Base-by-base conservation (phyloP, 345 rosid species). In the Zanthoxylum bungeanum region DNA sequence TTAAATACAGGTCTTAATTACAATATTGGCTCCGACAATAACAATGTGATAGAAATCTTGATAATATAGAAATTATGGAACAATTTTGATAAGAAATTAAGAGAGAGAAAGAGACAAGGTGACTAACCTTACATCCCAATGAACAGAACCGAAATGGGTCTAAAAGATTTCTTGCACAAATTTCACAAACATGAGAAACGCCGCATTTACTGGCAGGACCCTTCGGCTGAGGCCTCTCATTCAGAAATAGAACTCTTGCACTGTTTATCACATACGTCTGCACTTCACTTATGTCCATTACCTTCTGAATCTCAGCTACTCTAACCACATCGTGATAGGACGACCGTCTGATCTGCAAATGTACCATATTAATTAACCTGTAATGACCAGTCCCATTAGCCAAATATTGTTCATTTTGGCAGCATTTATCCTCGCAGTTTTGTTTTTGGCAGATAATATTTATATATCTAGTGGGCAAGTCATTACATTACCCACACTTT, bases 231-330 rank as follows among this genome's bases (percentile, higher is more conserved):
- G 85, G 85, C 36, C 85, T 78, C 66, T 76, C 78, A 8, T 81
- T 78, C 0, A 81, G 68, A 49, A 81, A 81, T 4, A 81, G 57
- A 52, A 81, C 85, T 66, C 75, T 73, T 0, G 82, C 82, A 70
- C 85, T 81, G 74, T 81, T 81, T 24, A 81, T 81, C 53, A 78
- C 80, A 55, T 81, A 81, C 3, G 85, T 78, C 34, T 81, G 85
- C 5, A 81, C 76, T 40, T 75, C 85, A 66, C 80, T 73, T 17
- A 76, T 76, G 71, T 81, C 82, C 37, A 78, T 11, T 30, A 71
- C 31, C 61, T 76, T 76, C n/a, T 79, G 78, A 33, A 82, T 68
- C 58, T 82, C 85, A 0, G 78, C 33, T 4, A 76, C 78, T 60
- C 82, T 73, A 2, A 82, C 80, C 7, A 82, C 85, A 64, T 82